Evolutionary conservation across 148 eudicot species (phyloP).

Genomic region (Persicaria tinctoria): DNA sequence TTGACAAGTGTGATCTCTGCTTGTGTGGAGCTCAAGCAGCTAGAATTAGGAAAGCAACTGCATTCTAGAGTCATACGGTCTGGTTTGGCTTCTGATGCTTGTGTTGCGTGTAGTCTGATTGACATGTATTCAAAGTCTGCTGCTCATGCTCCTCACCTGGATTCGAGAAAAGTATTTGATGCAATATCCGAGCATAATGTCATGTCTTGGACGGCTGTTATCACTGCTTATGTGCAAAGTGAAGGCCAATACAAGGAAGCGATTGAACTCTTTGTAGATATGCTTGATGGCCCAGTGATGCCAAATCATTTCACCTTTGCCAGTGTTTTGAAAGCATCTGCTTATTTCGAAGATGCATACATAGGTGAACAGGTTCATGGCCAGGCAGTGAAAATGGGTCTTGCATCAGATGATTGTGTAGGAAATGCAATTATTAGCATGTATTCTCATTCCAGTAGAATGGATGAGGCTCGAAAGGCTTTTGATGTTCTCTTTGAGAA

Average conservation of each 20-base stretch:
- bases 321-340: constrained; percentile 53
- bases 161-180: constrained; percentile 46
- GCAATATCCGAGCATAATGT: constrained; percentile 43
- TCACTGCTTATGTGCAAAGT: constrained; percentile 43
- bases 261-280: constrained; percentile 32
- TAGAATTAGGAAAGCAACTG: constrained; percentile 40
- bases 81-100: constrained; percentile 36
- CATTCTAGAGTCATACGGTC: constrained; percentile 40
- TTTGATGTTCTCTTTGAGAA: constrained; percentile 48
- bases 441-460: constrained; percentile 41
- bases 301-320: constrained; percentile 60
- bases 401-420: constrained; percentile 35
- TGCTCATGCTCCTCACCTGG: constrained; percentile 27
- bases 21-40: constrained; percentile 34
- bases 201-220: constrained; percentile 60
- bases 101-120: constrained; percentile 57
- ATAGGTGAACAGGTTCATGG: constrained; percentile 46
- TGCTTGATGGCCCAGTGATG: constrained; percentile 38
- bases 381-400: constrained; percentile 47
- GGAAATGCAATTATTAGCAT: constrained; percentile 52
- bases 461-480: constrained; percentile 50
- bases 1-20: constrained; percentile 43
- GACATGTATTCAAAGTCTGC: constrained; percentile 60
- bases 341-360: constrained; percentile 30
- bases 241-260: constrained; percentile 43